These are phyloP conservation scores for Solanum dulcamara DNA, from an alignment of 257 asterid genomes.

Conservation along the genomic window DNA sequence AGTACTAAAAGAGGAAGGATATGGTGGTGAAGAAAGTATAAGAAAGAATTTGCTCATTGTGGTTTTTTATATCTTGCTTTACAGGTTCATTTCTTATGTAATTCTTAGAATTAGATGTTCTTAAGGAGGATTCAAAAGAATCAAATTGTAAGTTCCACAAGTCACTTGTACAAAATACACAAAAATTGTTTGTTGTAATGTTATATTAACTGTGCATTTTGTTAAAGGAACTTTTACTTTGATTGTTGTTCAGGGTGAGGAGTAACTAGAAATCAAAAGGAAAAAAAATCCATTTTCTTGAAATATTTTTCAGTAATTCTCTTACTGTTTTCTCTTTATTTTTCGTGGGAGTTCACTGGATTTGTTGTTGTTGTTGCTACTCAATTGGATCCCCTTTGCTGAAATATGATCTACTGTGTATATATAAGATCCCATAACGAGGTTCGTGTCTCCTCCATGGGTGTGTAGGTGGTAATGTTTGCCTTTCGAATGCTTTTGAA, in stretches of 20 bases:
- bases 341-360: too few species aligned
- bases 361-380: too few species aligned
- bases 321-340: not conserved
- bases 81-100: slow-evolving; percentile 68
- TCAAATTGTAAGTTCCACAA: not conserved
- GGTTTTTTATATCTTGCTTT: slow-evolving; percentile 58
- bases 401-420: not conserved
- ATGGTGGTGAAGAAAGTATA: slow-evolving; percentile 42
- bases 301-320: too few species aligned
- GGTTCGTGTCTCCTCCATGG: not conserved
- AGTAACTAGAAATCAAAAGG: too few species aligned
- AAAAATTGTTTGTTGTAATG: not conserved
- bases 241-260: too few species aligned
- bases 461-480: too few species aligned
- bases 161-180: not conserved
- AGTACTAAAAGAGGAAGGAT: slow-evolving; percentile 74
- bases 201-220: not conserved
- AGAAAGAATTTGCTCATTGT: slow-evolving; percentile 82
- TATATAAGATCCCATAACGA: not conserved
- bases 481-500: too few species aligned
- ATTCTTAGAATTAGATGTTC: slow-evolving; percentile 79
- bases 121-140: slow-evolving; percentile 32
- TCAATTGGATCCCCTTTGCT: not conserved
- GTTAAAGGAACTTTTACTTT: not conserved
- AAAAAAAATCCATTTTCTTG: not conserved